Percentiles rank a stretch among this genome's conserved stretches.
These are phyloP conservation scores for Mortierella sp. DNA, from an alignment of 371 early-diverging fungal genomes.

Conservation along the genomic window DNA sequence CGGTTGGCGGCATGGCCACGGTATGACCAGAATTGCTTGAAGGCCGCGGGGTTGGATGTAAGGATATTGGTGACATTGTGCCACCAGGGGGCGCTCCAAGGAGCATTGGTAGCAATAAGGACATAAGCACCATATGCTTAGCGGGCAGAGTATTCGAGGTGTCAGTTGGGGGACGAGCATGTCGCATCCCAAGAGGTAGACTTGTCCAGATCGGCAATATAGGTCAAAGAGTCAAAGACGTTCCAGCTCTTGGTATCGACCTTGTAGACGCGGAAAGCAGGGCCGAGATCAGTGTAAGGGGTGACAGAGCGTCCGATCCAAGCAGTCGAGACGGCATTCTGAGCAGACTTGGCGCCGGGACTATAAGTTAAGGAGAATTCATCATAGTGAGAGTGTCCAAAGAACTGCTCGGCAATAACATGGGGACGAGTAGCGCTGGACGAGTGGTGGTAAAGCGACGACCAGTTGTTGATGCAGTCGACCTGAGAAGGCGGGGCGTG, in stretches of 20 bases:
- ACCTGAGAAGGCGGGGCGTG: constrained; percentile 68
- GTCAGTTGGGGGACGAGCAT: constrained; percentile 62
- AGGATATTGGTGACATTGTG: constrained; percentile 67
- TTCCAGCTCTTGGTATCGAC: constrained; percentile 71
- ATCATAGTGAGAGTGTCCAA: constrained; percentile 73
- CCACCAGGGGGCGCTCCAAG: constrained; percentile 70
- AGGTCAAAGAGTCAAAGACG: constrained; percentile 69
- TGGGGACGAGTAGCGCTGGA: constrained; percentile 71
- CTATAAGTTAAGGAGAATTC: constrained; percentile 70
- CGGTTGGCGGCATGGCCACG: constrained; percentile 61
- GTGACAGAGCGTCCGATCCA: constrained; percentile 72
- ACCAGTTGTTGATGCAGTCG: constrained; percentile 71
- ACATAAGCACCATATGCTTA: constrained; percentile 59
- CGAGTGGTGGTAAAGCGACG: constrained; percentile 70
- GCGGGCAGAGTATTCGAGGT: constrained; percentile 71
- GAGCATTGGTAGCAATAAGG: constrained; percentile 40
- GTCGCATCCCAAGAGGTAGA: constrained; percentile 58
- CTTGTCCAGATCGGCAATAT: constrained; percentile 66
- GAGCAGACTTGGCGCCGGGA: constrained; percentile 54
- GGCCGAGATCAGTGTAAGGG: constrained; percentile 66
- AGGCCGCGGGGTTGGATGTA: constrained; percentile 58
- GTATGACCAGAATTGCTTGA: constrained; percentile 62
- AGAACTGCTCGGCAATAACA: constrained; percentile 74
- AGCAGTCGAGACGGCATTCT: constrained; percentile 65
- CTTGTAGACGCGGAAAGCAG: constrained; percentile 69